Base-by-base conservation (phyloP, 2,329 filamentous ascomycete genomes). In the Dryadomyces quercivorus region DNA sequence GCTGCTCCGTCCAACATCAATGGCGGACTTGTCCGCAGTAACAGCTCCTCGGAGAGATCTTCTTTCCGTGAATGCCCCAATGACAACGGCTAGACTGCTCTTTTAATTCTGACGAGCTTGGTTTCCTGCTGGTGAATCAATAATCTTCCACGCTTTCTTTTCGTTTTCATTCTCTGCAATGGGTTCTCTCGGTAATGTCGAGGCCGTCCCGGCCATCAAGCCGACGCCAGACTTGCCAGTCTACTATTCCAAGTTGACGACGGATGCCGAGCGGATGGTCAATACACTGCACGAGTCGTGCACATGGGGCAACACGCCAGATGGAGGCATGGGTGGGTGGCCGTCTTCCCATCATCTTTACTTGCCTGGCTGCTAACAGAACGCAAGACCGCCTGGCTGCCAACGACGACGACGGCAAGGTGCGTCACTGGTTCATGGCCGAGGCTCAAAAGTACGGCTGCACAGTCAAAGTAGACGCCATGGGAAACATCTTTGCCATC, bases 401-500 rank as follows among this genome's bases (percentile, higher is more conserved):
- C n/a, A 83, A 82, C 3, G 81, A 90, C 61, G 73, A 81, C 3
- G 88, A 93, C 64, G 86, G 84, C 63, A 68, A 78, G 61, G 86
- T 78, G 13, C 79, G 88, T 43, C 80, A 87, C 65, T 93, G 87
- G 87, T 90, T 93, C 59, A 75, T 82, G 0, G 66, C 81, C 18
- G 82, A 80, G 0, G 81, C 80, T 1, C 69, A 78, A 61, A 71
- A 69, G 0, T 69, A 90, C 0, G 85, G 83, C 10, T 92, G 87
- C 65, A 73, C 75, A 3, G 74, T 86, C 8, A 83, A 76, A 0
- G 67, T 88, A 1, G 88, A 93, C 64, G 72, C 79, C 26, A 90
- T 92, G 80, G 87, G 87, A 20, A 93, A 92, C 60, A 86, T 85
- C 57, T 93, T 92, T 64, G 85, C 86, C 1, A 73, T 88, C 3